Evolutionary conservation across 78 protist species (phyloP).

Genomic region (Chrysochromulina parva): DNA sequence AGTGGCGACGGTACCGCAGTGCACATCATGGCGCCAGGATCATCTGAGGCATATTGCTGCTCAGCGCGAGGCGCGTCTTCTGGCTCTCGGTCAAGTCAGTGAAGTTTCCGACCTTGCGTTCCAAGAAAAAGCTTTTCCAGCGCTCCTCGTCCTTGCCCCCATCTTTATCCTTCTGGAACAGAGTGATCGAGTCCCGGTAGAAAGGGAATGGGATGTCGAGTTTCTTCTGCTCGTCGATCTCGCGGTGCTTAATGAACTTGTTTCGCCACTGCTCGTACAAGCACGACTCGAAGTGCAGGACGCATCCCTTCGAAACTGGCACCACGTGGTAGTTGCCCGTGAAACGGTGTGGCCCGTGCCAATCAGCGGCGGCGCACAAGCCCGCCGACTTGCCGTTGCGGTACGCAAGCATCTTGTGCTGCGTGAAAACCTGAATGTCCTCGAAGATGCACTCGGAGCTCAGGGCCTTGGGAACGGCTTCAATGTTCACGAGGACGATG

Average conservation of each 20-base stretch:
- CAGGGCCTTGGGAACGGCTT: not conserved
- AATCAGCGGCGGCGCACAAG: not conserved
- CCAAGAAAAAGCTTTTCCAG: too few relatives aligned
- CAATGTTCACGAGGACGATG: not conserved
- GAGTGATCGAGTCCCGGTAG: not conserved
- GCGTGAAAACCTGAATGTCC: not conserved
- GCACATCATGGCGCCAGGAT: too few relatives aligned
- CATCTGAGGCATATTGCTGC: too few relatives aligned
- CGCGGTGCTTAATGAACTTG: not conserved
- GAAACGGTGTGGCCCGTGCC: constrained; percentile 4
- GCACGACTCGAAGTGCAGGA: constrained; percentile 3
- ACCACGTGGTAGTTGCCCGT: not conserved
- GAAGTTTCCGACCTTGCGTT: too few relatives aligned
- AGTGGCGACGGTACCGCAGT: too few relatives aligned
- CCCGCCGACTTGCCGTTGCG: not conserved
- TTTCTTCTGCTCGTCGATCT: not conserved
- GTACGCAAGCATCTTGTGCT: not conserved
- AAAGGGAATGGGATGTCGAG: not conserved
- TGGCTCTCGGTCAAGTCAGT: too few relatives aligned
- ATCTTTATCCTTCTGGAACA: not conserved
- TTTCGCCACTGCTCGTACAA: not conserved
- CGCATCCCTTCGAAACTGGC: not conserved
- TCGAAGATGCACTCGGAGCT: not conserved
- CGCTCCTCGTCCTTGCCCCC: too few relatives aligned
- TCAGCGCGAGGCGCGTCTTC: too few relatives aligned